phyloP scores from a whole-genome alignment of 2,329 filamentous ascomycete genomes.

The Cucurbitaria berberidis region DNA sequence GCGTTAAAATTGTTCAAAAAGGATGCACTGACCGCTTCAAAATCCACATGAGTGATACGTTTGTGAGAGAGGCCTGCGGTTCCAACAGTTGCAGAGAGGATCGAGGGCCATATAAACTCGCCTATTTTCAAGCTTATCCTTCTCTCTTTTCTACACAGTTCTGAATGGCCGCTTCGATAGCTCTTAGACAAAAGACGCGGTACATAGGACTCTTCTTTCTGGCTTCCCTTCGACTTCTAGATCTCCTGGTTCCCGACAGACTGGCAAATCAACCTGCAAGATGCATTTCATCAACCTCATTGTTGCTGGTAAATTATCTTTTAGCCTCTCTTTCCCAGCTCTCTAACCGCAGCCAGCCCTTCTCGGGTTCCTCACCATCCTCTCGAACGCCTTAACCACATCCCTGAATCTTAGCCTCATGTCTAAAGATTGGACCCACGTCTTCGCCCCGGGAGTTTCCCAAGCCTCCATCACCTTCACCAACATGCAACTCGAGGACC shows the following conservation, averaged over 20 bases:
- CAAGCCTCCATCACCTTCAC: constrained; percentile 1
- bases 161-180: not conserved
- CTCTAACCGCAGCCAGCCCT: not conserved
- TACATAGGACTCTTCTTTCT: not conserved
- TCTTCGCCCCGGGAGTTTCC: not conserved
- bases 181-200: not conserved
- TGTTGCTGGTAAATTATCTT: not conserved
- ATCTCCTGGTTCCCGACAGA: not conserved
- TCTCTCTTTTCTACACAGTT: not conserved
- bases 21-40: not conserved
- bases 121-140: not conserved
- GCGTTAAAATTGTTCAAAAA: no score
- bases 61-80: not conserved
- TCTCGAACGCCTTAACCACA: not conserved
- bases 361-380: not conserved
- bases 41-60: not conserved
- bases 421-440: constrained; percentile 4
- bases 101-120: not conserved
- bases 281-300: not conserved
- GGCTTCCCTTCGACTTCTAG: not conserved
- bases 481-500: not conserved
- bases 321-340: not conserved
- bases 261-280: not conserved
- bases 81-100: not conserved
- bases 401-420: not conserved